These are phyloP conservation scores for Turnera subulata DNA, from an alignment of 345 rosid genomes.

Conservation along the genomic window DNA sequence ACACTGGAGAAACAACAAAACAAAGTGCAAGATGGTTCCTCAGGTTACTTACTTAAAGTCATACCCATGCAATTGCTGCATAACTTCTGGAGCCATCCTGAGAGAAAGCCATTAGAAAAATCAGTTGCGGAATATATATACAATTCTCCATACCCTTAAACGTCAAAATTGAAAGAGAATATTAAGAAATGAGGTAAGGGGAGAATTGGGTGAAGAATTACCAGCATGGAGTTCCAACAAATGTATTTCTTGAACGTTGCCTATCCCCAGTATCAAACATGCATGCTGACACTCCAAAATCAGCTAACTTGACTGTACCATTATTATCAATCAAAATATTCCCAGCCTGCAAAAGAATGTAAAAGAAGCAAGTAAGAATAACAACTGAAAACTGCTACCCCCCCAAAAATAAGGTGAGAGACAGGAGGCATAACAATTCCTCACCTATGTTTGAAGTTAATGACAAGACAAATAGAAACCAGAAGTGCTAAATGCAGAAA, in stretches of 20 bases:
- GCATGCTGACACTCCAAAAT: constrained; percentile 97
- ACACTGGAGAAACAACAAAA: background rate
- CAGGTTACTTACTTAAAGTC: constrained; percentile 84
- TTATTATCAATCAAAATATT: constrained; percentile 75
- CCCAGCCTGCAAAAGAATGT: constrained; percentile 65
- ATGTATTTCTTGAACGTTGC: constrained; percentile 94
- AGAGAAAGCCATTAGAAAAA: constrained; percentile 13
- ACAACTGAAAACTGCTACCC: background rate
- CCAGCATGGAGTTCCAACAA: constrained; percentile 99
- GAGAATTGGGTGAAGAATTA: constrained; percentile 21
- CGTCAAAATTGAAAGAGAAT: too few species aligned
- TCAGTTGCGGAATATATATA: background rate
- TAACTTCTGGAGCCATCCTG: constrained; percentile 99
- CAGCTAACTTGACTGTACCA: constrained; percentile 90
- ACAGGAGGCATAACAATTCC: constrained; percentile 4
- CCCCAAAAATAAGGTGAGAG: constrained; percentile 1
- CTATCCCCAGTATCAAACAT: constrained; percentile 98
- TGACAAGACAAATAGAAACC: background rate
- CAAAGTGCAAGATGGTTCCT: constrained; percentile 14
- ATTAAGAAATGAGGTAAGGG: background rate
- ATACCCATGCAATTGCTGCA: constrained; percentile 99
- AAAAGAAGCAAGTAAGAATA: constrained; percentile 17
- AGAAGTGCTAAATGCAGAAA: constrained; percentile 1
- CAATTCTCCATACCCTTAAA: background rate
- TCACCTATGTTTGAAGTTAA: background rate